A percentile compares a stretch with the other conserved stretches of the same genome.
Conservation (phyloP, 495 filamentous ascomycete species). For the Xylaria curta region DNA sequence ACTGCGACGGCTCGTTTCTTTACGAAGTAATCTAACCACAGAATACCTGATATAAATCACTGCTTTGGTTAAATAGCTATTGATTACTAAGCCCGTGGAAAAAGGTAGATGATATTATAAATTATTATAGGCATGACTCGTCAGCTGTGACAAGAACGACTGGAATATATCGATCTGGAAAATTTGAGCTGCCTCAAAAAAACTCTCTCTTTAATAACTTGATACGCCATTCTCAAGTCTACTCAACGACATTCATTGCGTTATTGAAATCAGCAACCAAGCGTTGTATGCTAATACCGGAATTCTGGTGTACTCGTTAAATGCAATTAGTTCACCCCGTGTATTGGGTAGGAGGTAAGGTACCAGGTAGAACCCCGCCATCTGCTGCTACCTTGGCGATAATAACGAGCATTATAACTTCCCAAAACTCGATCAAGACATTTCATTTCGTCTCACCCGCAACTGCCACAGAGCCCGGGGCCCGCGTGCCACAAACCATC, state of each 20-base stretch:
- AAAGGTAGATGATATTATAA: neutral
- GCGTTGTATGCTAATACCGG: neutral
- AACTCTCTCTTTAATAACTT: neutral
- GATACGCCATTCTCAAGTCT: neutral
- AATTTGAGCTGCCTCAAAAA: neutral
- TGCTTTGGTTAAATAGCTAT: neutral
- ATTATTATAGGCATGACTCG: neutral
- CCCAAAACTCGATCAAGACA: neutral
- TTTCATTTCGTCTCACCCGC: neutral
- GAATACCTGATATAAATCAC: no score
- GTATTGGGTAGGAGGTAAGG: no score
- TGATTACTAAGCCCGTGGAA: neutral
- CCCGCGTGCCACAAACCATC: neutral
- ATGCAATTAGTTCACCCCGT: no score
- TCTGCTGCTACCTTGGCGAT: neutral
- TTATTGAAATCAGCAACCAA: neutral
- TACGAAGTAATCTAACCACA: no score
- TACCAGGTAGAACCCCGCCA: neutral
- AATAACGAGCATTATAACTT: neutral
- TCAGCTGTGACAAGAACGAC: neutral
- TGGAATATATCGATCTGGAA: neutral
- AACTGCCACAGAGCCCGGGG: neutral
- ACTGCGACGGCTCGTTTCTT: no score
- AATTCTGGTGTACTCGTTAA: neutral
- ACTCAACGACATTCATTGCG: neutral